Base-by-base conservation (phyloP, 1,284 basidiomycete genomes). In the Inonotus obliquus region DNA sequence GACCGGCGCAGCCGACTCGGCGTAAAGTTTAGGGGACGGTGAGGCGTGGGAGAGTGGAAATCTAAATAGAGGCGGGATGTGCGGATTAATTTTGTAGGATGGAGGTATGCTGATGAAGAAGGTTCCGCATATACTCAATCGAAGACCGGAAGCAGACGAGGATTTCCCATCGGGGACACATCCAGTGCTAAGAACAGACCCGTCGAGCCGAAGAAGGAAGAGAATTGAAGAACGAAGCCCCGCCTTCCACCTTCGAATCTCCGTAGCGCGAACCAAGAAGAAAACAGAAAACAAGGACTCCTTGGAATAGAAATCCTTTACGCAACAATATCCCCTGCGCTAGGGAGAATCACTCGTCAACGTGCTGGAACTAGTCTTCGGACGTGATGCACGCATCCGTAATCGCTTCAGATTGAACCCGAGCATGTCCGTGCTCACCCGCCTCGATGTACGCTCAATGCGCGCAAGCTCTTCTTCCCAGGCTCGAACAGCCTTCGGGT, bases 381-480 rank as follows among this genome's bases (percentile, higher is more conserved):
- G 61, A 13, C 64, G 59, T 35, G 44, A 56, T 74, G 74, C 70
- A 1, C 60, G 53, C 29, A 52, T 45, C 39, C 60, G 54, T 70
- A 77, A 79, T 67, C 79, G 77, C 73, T 78, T 80, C 55, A 78
- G 76, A 63, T 75, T 70, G 68, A 83, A 80, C n/a, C 82, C 82
- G 52, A 85, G 73, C 75, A 87, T 77, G 69, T 82, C 80, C 61
- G 69, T 73, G 60, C 84, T 89, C 61, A 79, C 83, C 67, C 81
- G 77, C 61, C 83, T 79, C 68, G 85, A 87, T 68, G 76, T 76
- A 66, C 76, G 74, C 74, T 91, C 89, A 67, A 91, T 89, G 64
- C 81, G 79, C 65, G 79, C 82, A 52, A 91, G 78, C 75, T 91
- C 88, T 69, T 84, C 82, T 72, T 91, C 89, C 89, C 89, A 91